Evolutionary conservation across 129 eudicot genomes (phyloP), one percentile per base, ranked within the genome.

Genomic region (Flaveria sonorensis): DNA sequence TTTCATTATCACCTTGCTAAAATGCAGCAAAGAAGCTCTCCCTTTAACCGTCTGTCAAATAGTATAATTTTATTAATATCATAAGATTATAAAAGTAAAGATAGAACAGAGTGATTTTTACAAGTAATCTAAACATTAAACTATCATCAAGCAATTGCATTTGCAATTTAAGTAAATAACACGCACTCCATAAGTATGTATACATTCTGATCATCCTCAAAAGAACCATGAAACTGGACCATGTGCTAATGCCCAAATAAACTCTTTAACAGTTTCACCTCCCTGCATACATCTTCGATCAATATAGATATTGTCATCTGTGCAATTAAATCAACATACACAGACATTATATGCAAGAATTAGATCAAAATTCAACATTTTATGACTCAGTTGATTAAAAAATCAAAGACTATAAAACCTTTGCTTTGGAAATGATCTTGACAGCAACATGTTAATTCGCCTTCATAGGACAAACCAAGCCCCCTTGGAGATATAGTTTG

Each of bases 241-340:
- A 90, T 84, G 79, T 95, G 89, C 63, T 70, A 70, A 78, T 95
- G 92, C 66, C 99, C 97, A 45, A 95, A 88, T 72, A 95, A 88
- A n/a, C 97, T 93, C 80, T 88, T 92, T 84, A 91, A 83, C 77
- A 95, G 80, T 86, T 87, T 91, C 70, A 95, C 97, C 86, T 95
- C 99, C 77, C 96, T 85, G 0, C 96, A 86, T 23, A 95, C 97
- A 88, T 95, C 97, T 85, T 95, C 99, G 47, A 95, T 86, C 51
- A 97, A 87, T 85, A 95, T 91, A 36, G 98, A 91, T 16, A 97
- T 86, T 10, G 94, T 95, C 99, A 92, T 95, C 97, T 95, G 87
- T 36, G 57, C 74, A 74, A 79, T 28, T 4, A 68, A 45, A 64
- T 62, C 79, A 46, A 30, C 42, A 21, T 2, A 26, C 42, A 57